Base-by-base conservation (phyloP, 371 early-diverging fungal genomes). In the Mucor velutinosus region DNA sequence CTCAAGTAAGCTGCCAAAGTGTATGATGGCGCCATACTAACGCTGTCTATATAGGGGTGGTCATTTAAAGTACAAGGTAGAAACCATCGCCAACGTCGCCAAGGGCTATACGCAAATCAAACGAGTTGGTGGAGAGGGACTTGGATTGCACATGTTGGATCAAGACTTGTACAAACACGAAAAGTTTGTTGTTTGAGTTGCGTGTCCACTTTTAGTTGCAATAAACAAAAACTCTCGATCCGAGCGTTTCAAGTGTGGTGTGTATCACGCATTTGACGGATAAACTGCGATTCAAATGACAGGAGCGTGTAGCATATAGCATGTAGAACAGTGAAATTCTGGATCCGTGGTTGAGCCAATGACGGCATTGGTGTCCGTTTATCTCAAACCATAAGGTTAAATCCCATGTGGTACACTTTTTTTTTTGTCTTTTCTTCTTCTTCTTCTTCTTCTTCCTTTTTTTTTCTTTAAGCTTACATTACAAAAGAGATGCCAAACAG, bases 91-190 rank as follows among this genome's bases (percentile, higher is more conserved):
- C 56, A 75, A 83, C 51, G 69, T 87, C 8, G 73, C 76, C 41
- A 83, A 86, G 62, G 73, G 77, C 0, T 60, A 84, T 25, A 84
- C 84, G 7, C 87, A 87, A 67, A 60, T 87, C 14, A 70, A 83
- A 55, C 75, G 87, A 27, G 84, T 79, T 29, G 83, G 85, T 43
- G 83, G 78, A 12, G 81, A 84, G 32, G 84, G 87, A 5, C 72
- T 87, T 23, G 88, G 88, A 14, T 67, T 87, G 43, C 71, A 83
- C 39, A 66, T 83, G 45, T 70, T 76, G 41, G 85, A 85, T 58
- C 76, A 80, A 63, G 69, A 72, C 7, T 64, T 82, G 25, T 76
- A 74, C 32, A 43, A 77, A 19, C 68, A 81, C 45, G 76, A 71
- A 51, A 60, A 57, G 29, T 70, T 70, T 58, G 56, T 55, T 8